These are phyloP conservation scores for Aspergillus homomorphus DNA, from an alignment of 495 filamentous ascomycete genomes.

Conservation along the genomic window DNA sequence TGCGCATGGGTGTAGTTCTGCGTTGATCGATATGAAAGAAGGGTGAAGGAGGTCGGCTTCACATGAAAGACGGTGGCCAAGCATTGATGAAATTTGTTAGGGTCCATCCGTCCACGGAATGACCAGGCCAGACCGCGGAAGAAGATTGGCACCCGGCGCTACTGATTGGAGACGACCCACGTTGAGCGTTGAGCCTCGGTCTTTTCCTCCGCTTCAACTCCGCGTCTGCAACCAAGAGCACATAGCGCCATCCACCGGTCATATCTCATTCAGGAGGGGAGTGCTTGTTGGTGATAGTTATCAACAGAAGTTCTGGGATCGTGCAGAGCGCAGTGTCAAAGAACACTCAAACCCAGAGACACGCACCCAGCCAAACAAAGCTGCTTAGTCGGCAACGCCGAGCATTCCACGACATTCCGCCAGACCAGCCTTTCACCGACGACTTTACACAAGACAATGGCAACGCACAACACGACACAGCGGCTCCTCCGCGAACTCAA, in stretches of 20 bases:
- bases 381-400: not conserved
- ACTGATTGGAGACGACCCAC: not conserved
- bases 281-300: not conserved
- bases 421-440: not conserved
- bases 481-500: constrained; percentile 66
- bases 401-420: constrained; percentile 11
- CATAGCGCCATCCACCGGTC: not conserved
- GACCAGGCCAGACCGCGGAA: not conserved
- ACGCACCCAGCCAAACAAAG: no score
- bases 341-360: no score
- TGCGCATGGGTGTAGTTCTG: constrained; percentile 49
- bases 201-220: not conserved
- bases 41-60: constrained; percentile 16
- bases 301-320: not conserved
- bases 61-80: constrained; percentile 8
- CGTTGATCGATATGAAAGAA: constrained; percentile 25
- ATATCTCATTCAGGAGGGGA: not conserved
- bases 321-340: not conserved
- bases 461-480: constrained; percentile 44
- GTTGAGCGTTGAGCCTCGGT: constrained; percentile 9
- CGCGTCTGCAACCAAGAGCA: not conserved
- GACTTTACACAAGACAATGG: constrained; percentile 16
- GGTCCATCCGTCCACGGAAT: not conserved
- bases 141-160: not conserved
- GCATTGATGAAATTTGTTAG: not conserved